Base-by-base conservation (phyloP, 2,329 filamentous ascomycete genomes). In the Epichloe coenophiala region DNA sequence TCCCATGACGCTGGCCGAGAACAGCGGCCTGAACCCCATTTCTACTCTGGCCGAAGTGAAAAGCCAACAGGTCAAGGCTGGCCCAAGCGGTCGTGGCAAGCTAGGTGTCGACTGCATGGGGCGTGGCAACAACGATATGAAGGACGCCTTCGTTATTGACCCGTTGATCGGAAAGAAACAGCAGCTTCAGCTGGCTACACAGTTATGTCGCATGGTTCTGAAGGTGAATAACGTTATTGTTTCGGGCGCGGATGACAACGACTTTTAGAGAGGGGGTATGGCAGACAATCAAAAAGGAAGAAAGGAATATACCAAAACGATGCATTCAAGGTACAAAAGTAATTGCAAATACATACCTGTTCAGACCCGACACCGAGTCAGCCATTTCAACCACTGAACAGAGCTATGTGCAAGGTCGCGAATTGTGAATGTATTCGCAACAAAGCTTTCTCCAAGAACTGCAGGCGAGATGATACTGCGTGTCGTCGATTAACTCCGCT, bases 21-120 rank as follows among this genome's bases (percentile, higher is more conserved):
- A 98, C 77, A 95, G 88, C 59, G 93, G 93, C 55, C 75, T 97
- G 55, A 95, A 88, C 70, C 88, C 93, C 15, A 98, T 98, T 60
- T 89, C 96, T 62, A 95, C 91, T 7, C 78, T 98, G 51, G 91
- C 93, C 37, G 84, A 86, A 64, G 82, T 98, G 72, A 98, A 98
- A 80, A 94, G 88, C 60, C 83, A 94, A 71, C 93, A 98, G 71
- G 86, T 94, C 61, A 95, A 91, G 76, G 85, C 81, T 46, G 67
- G 69, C 27, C 57, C 65, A 15, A 59, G 60, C 23, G 58, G 53
- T 48, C 73, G 75, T 50, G 78, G 79, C 60, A 81, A 82, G 59
- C 76, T 97, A 54, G 93, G 93, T 58, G 91, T 98, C 44, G 93
- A 98, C 74, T 98, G 94, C 76, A 97, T 98, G 93, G 81, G 87